Evolutionary conservation across 1,284 basidiomycete genomes (phyloP).

Genomic region (Leccinum fallax): DNA sequence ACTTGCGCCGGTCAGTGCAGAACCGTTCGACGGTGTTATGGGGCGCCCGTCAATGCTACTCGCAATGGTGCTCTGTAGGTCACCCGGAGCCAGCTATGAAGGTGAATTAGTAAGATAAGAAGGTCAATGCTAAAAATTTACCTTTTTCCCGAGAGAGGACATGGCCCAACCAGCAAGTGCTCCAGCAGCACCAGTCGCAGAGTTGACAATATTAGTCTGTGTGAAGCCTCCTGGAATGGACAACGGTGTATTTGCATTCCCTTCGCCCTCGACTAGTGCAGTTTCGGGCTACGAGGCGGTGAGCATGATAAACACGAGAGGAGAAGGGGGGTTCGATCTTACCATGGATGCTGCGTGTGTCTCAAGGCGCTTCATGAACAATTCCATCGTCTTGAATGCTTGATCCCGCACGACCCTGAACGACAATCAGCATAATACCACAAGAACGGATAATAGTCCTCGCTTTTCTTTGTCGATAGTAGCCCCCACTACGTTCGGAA

Average conservation of each 20-base stretch:
- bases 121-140: constrained; percentile 24
- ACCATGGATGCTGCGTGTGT: constrained; percentile 81
- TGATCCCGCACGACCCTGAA: constrained; percentile 86
- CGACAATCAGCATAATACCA: constrained; percentile 7
- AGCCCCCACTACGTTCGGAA: constrained; percentile 81
- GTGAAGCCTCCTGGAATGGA: constrained; percentile 40
- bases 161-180: constrained; percentile 95
- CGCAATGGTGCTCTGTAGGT: constrained; percentile 69
- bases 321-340: constrained; percentile 14
- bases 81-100: constrained; percentile 63
- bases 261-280: constrained; percentile 44
- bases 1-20: constrained; percentile 14
- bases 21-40: constrained; percentile 36
- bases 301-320: background rate
- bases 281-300: constrained; percentile 65
- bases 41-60: constrained; percentile 40
- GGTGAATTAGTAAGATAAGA: background rate
- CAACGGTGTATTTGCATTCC: constrained; percentile 31
- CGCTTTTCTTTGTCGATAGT: constrained; percentile 92
- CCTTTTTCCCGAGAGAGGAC: constrained; percentile 81
- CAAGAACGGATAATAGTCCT: background rate
- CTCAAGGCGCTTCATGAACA: constrained; percentile 87
- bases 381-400: constrained; percentile 87
- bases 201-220: constrained; percentile 71
- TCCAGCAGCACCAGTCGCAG: constrained; percentile 87